Base-by-base conservation (phyloP, 2,329 filamentous ascomycete genomes). In the Diaporthe sp. region DNA sequence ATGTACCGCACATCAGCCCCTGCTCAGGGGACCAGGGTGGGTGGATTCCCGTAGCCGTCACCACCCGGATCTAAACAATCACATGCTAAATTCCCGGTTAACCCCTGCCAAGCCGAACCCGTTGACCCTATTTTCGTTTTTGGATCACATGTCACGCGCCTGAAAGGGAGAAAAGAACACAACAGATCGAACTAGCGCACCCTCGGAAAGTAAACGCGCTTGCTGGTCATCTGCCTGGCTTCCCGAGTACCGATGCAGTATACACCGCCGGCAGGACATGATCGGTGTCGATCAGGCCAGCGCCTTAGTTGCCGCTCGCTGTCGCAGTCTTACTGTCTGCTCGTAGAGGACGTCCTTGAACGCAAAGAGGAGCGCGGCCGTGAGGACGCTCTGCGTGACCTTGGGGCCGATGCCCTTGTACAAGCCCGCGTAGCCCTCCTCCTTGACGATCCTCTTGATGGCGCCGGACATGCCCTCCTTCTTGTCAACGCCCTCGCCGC, bases 331-430 rank as follows among this genome's bases (percentile, higher is more conserved):
- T 70, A 96, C 86, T 0, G 92, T 96, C 84, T 94, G 92, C 81
- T 95, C 94, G 83, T 98, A 99, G 8, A 99, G 90, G 9, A 95
- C 94, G 83, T 99, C 97, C 89, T 99, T 99, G 88, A 99, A 98
- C 2, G 96, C 97, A 83, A 99, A 99, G 75, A 99, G 88, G 85
- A 98, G 95, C 3, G 97, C 97, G 8, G 97, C 97, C 6, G 97
- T 99, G 77, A 99, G 90, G 61, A 98, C 97, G 82, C 96, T 98
- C 87, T 99, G 97, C 28, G 95, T 96, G 79, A 99, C 93, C 90
- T 99, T 99, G 79, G 97, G 95, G 31, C 93, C 95, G 82, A 99
- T 98, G 72, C 96, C 96, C 87, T 96, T 97, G 85, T 99, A 99
- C 71, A 99, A 87, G 42, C 97, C 96, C 74, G 90, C 88, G 82